Evolutionary conservation across 768 basidiomycete genomes (phyloP).

Genomic region (Roridomyces roridus): DNA sequence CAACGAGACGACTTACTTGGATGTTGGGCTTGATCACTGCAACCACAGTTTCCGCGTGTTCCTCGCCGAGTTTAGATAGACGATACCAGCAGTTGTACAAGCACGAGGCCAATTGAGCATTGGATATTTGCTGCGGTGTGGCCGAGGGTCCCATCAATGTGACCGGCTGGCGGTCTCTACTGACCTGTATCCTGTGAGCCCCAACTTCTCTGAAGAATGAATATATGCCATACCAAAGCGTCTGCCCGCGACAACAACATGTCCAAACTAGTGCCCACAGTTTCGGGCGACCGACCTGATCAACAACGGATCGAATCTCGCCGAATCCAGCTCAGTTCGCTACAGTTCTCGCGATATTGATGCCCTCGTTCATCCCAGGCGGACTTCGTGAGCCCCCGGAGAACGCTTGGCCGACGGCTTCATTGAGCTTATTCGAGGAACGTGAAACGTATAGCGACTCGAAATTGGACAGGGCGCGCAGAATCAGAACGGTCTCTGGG

Average conservation of each 20-base stretch:
- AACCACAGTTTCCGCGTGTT: slow-evolving; percentile 68
- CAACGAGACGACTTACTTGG: slow-evolving; percentile 49
- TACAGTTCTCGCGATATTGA: slow-evolving; percentile 75
- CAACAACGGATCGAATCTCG: slow-evolving; percentile 90
- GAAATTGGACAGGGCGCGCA: slow-evolving; percentile 83
- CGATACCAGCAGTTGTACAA: slow-evolving; percentile 79
- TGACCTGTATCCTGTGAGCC: slow-evolving; percentile 50
- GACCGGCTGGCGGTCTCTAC: slow-evolving; percentile 79
- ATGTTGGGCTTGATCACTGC: slow-evolving; percentile 61
- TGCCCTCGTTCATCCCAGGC: slow-evolving; percentile 79
- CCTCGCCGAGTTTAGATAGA: slow-evolving; percentile 67
- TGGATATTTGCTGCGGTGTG: slow-evolving; percentile 78
- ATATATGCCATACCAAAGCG: slow-evolving; percentile 58
- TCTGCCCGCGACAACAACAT: slow-evolving; percentile 69
- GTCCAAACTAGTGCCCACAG: slow-evolving; percentile 72
- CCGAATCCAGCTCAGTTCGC: slow-evolving; percentile 93
- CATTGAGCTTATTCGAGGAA: slow-evolving; percentile 83
- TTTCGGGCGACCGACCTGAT: slow-evolving; percentile 81
- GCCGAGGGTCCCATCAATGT: slow-evolving; percentile 78
- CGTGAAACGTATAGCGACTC: slow-evolving; percentile 90
- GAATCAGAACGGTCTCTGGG: slow-evolving; percentile 89
- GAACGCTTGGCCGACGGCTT: slow-evolving; percentile 79
- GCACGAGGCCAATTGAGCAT: slow-evolving; percentile 79
- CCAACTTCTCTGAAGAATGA: background rate
- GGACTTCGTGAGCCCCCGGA: slow-evolving; percentile 71